phyloP scores from a whole-genome alignment of 2,329 filamentous ascomycete species.

The Elsinoe perseae region DNA sequence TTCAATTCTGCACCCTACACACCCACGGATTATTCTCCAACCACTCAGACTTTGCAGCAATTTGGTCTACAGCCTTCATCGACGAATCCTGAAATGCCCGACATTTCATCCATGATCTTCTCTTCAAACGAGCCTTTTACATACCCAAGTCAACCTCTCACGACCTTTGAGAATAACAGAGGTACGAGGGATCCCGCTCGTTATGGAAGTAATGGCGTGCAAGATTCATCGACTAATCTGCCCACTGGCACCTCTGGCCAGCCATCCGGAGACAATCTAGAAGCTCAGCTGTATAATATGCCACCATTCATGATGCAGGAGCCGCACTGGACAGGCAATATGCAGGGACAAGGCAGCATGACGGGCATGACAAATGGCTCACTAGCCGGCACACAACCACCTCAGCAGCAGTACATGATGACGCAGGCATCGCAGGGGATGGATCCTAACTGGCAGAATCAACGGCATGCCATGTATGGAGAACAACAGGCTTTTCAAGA shows the following conservation, averaged over 20 bases:
- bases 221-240: conserved; percentile 6
- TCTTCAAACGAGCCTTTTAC: conserved; percentile 69
- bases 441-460: conserved; percentile 19
- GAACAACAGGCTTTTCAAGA: conserved; percentile 24
- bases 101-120: conserved; percentile 73
- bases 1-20: conserved; percentile 17
- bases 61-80: conserved; percentile 12
- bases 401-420: conserved; percentile 17
- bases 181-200: conserved; percentile 23
- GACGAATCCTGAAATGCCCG: conserved; percentile 48
- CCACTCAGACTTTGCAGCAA: conserved; percentile 13
- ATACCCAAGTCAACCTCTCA: conserved; percentile 69
- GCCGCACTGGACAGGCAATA: conserved; percentile 27
- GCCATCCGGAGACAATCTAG: conserved; percentile 51
- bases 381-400: conserved; percentile 16
- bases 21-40: conserved; percentile 17
- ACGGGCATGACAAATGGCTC: conserved; percentile 12
- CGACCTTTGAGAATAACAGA: conserved; percentile 46
- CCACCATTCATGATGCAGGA: conserved; percentile 62
- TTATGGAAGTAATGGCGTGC: conserved; percentile 14
- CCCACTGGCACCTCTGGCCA: conserved; percentile 15
- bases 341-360: conserved; percentile 15
- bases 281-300: conserved; percentile 65
- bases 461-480: conserved; percentile 20
- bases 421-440: conserved; percentile 11